phyloP scores from a whole-genome alignment of 768 basidiomycete species.

The Pleurotus pulmonarius region DNA sequence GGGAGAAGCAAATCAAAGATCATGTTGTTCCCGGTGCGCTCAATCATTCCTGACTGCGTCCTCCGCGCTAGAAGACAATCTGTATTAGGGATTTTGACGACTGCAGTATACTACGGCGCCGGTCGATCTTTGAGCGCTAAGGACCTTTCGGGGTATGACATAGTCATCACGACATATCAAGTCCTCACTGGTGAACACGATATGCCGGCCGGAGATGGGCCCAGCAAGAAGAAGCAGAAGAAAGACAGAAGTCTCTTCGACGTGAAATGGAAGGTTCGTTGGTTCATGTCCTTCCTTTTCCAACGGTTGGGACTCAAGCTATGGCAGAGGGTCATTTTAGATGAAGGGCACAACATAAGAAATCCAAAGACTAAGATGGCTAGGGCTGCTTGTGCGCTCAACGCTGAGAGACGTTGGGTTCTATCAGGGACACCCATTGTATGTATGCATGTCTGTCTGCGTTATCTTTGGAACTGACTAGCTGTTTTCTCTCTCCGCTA shows the following conservation, averaged over 20 bases:
- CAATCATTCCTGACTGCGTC: conserved; percentile 16
- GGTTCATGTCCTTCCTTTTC: neutral
- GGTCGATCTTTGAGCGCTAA: conserved; percentile 55
- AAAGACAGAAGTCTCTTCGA: conserved; percentile 54
- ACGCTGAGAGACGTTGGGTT: conserved; percentile 75
- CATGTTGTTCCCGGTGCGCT: conserved; percentile 57
- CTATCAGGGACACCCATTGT: conserved; percentile 89
- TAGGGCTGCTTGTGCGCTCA: conserved; percentile 56
- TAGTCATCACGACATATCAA: conserved; percentile 85
- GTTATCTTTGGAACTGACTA: neutral
- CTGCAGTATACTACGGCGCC: conserved; percentile 69
- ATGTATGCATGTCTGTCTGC: neutral
- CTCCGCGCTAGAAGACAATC: neutral
- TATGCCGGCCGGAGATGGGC: conserved; percentile 25
- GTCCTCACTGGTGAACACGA: conserved; percentile 57
- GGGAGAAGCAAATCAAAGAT: conserved; percentile 81
- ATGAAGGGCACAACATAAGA: conserved; percentile 86
- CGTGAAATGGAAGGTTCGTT: conserved; percentile 75
- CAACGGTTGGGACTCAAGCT: neutral
- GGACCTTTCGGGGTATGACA: conserved; percentile 64
- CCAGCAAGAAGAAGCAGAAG: conserved; percentile 63
- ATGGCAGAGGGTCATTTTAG: conserved; percentile 68
- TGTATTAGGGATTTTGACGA: neutral
- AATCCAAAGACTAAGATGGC: conserved; percentile 88
- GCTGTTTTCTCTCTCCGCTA: neutral